Evolutionary conservation across 306 rosid genomes (phyloP), one percentile per base, ranked within the genome.

Genomic region (Acmispon strigosus): DNA sequence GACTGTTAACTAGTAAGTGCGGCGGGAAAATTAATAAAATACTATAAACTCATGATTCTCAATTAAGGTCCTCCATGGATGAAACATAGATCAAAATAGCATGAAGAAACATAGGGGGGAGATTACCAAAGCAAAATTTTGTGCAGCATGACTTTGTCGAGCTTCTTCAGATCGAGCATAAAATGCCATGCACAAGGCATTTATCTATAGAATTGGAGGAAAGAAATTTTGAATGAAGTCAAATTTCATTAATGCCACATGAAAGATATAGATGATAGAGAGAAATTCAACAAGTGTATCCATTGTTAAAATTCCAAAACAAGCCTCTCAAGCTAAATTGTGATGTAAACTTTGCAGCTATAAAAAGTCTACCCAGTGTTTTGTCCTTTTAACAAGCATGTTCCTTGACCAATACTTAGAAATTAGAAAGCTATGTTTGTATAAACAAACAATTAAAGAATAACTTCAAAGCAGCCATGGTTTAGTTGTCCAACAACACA

Each of bases 121-220:
- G 8, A 56, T 78, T 83, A 91, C 99, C 99, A 89, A 47, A 54
- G 97, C 91, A 83, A 95, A 87, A 73, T 82, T 85, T 80, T 89
- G 91, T 58, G 97, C 89, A 53, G 95, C 90, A 84, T 91, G 88
- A 85, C 84, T 89, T 48, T 84, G 89, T 41, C 93, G 96, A 76
- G 96, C 93, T 87, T 95, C 99, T 78, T 89, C 96, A 45, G 97
- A 89, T 63, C 96, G 87, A 69, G 97, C 97, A 88, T 91, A 91
- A 77, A 95, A 91, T 69, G 96, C 96, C 89, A 82, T 90, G 84
- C 96, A 81, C 82, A 95, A 84, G 72, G 96, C 96, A 85, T 91
- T 87, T 68, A 95, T 95, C 97, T 95, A 82, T 59, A 83, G 76
- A 83, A 84, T 75, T 78, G 42, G 67, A 52, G 66, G 72, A 45